Percentiles rank a stretch among this genome's conserved stretches.
Evolutionary conservation across 2,329 filamentous ascomycete genomes (phyloP).

Genomic region (Mollisiaceae sp.): DNA sequence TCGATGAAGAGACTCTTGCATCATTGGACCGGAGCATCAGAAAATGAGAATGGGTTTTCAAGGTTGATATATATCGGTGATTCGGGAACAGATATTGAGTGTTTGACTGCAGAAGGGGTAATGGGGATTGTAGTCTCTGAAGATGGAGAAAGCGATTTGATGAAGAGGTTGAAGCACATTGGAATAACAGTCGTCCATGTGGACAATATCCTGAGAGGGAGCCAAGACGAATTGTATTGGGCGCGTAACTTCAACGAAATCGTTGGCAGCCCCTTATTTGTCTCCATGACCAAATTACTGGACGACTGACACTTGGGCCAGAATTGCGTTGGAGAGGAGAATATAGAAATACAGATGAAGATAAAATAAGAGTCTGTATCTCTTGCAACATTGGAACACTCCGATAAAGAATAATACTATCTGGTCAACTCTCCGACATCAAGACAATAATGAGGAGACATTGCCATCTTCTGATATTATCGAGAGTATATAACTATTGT

Average conservation of each 20-base stretch:
- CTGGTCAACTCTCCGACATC: background rate
- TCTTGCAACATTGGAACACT: background rate
- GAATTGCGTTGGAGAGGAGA: background rate
- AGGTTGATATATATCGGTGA: conserved; percentile 41
- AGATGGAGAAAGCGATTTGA: conserved; percentile 28
- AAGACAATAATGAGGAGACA: background rate
- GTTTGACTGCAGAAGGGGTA: conserved; percentile 33
- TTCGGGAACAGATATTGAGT: conserved; percentile 41
- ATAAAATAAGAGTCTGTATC: background rate
- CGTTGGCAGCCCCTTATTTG: conserved; percentile 27
- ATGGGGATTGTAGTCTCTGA: conserved; percentile 35
- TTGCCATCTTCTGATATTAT: too few species aligned
- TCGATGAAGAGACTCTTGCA: conserved; percentile 31
- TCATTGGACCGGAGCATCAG: conserved; percentile 12
- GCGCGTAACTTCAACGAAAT: conserved; percentile 36
- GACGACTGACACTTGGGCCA: too few species aligned
- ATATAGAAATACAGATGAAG: background rate
- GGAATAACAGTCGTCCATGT: conserved; percentile 27
- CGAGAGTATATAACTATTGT: background rate
- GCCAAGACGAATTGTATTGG: conserved; percentile 27
- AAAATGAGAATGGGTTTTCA: background rate
- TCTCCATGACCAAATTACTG: background rate
- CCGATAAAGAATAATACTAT: background rate
- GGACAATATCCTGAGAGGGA: background rate
- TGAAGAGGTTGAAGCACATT: conserved; percentile 30